Evolutionary conservation across 805 yeast genomes (phyloP), one percentile per base, ranked within the genome.

Genomic region (Myxozyma vanderwaltii): DNA sequence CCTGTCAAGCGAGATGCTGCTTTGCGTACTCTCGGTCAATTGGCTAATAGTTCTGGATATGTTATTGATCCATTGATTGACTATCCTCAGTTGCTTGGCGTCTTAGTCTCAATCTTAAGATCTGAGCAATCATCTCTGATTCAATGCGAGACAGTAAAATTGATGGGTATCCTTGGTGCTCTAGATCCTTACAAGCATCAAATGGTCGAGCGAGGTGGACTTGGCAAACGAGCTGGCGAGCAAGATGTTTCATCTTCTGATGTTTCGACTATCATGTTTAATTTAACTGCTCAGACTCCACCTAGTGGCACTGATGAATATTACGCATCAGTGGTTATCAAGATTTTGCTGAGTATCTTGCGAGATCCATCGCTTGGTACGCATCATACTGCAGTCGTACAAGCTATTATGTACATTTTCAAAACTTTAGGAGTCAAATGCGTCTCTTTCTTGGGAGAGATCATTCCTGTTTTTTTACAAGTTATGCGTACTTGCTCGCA

Each of bases 161-260:
- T 94, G 24, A 77, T 94, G 57, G 99, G 99, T 70, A 91, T 91
- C 35, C 76, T 94, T 43, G 99, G 99, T 63, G 99, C 99, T 0
- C 76, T 94, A 49, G 99, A 94, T 73, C 99, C 99, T 0, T 94
- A 92, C 71, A 91, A 89, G 70, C 95, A 91, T 67, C 83, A 96
- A 56, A 96, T 90, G 67, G 89, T 91, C 8, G 98, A 91, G 70
- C 85, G 89, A 58, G 79, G 81, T 86, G 51, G 0, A 83, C 81
- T 47, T 70, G 75, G n/a, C 71, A 69, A 27, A 69, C 66, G 26
- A 61, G 52, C 67, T 1, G 68, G 78, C 65, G 95, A 89, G 64
- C 92, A 89, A 63, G 88, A 88, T 68, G 90, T 92, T 1, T 94
- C 96, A 2, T 87, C 97, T 0, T 84, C 91, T 5, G 99, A 94